Evolutionary conservation across 805 yeast species (phyloP).

Genomic region (Cephaloascus albidus): DNA sequence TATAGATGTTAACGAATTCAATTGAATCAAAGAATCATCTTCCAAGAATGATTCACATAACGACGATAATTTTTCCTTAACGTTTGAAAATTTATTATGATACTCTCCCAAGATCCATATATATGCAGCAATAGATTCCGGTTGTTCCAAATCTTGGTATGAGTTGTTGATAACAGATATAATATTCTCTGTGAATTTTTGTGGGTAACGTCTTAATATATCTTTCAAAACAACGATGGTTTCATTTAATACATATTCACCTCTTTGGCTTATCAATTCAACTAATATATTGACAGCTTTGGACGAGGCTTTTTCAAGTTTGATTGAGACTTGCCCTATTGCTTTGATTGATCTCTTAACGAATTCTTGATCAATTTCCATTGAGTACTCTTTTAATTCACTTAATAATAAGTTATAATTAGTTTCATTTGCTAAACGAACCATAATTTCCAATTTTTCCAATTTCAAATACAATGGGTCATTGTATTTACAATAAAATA

Average conservation of each 20-base stretch:
- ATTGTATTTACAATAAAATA: conserved; percentile 82
- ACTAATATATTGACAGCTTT: conserved; percentile 54
- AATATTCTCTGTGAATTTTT: conserved; percentile 37
- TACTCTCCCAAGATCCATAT: conserved; percentile 71
- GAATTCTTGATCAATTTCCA: conserved; percentile 78
- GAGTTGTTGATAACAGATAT: conserved; percentile 45
- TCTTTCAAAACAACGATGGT: conserved; percentile 55
- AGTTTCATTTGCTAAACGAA: conserved; percentile 53
- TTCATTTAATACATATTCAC: conserved; percentile 52
- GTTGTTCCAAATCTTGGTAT: conserved; percentile 35
- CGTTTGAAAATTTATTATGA: conserved; percentile 46
- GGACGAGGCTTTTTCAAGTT: conserved; percentile 40
- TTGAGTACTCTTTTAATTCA: conserved; percentile 71
- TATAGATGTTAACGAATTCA: conserved; percentile 47
- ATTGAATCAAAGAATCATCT: conserved; percentile 53
- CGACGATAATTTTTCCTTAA: conserved; percentile 33
- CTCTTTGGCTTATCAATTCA: conserved; percentile 51
- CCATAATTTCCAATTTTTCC: conserved; percentile 69
- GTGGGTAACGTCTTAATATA: conserved; percentile 58
- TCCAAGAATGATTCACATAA: conserved; percentile 47
- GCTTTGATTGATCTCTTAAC: conserved; percentile 59
- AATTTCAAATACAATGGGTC: conserved; percentile 73
- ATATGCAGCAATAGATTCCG: conserved; percentile 48
- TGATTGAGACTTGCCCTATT: conserved; percentile 65
- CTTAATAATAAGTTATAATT: conserved; percentile 53